Conservation (phyloP, 2,329 filamentous ascomycete species). For the Pseudogymnoascus sp. region DNA sequence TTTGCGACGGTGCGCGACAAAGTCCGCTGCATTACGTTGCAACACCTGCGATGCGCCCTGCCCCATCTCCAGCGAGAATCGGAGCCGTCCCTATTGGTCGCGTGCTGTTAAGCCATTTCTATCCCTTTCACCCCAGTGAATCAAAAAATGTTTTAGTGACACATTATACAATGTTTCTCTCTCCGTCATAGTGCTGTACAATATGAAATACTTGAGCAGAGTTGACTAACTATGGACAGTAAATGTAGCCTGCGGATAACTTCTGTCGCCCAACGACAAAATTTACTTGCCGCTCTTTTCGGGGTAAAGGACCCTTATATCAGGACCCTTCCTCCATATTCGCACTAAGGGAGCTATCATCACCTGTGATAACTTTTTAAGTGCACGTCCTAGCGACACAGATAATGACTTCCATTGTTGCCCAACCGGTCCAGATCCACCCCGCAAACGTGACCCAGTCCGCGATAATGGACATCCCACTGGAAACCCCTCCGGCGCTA, state of each 20-base stretch:
- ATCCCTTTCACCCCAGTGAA: not conserved
- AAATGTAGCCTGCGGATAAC: not conserved
- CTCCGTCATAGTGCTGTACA: not conserved
- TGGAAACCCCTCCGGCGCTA: slow-evolving; percentile 19
- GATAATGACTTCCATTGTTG: slow-evolving; percentile 2
- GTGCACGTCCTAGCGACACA: not conserved
- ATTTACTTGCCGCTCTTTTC: not conserved
- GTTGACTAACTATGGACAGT: not conserved
- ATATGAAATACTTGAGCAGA: not conserved
- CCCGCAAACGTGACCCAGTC: slow-evolving; percentile 2
- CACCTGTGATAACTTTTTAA: not conserved
- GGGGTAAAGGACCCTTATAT: not conserved
- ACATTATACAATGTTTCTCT: not conserved
- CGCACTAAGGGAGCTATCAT: not conserved
- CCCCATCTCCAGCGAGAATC: not conserved
- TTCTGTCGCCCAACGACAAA: not conserved
- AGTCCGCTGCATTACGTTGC: not conserved
- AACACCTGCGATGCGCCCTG: not conserved
- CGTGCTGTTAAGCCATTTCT: not conserved
- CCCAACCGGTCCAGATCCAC: not conserved
- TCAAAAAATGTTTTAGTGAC: not conserved
- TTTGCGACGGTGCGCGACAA: not conserved
- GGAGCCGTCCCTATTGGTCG: not conserved
- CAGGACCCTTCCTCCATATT: not conserved
- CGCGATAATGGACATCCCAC: not conserved